These are phyloP conservation scores for Spergularia azorica DNA, from an alignment of 179 eudicot genomes.

Conservation along the genomic window DNA sequence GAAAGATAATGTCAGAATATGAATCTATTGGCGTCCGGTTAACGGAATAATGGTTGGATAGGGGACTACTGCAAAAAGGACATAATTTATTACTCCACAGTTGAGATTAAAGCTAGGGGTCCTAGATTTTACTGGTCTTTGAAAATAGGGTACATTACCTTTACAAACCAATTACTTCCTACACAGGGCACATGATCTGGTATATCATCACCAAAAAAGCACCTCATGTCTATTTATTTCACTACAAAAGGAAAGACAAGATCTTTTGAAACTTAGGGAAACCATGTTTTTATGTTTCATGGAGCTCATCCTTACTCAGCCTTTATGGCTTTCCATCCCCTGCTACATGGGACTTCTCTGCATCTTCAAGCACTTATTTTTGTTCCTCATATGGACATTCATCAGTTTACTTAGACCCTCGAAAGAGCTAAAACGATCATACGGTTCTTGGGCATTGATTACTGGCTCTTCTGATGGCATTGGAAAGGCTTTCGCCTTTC, in stretches of 20 bases:
- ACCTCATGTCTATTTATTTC: too few relatives aligned
- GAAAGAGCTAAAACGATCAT: constrained; percentile 39
- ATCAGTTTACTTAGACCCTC: constrained; percentile 41
- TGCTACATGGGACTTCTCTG: constrained; percentile 42
- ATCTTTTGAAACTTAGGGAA: not conserved
- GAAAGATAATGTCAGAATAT: too few relatives aligned
- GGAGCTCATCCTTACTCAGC: constrained; percentile 8
- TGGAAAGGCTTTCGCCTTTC: constrained; percentile 55
- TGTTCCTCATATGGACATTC: constrained; percentile 44
- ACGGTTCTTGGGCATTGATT: constrained; percentile 64
- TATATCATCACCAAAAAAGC: too few relatives aligned
- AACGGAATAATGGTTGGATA: too few relatives aligned
- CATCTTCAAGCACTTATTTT: constrained; percentile 26
- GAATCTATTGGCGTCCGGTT: too few relatives aligned
- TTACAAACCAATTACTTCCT: not conserved
- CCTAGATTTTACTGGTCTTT: too few relatives aligned
- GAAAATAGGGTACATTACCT: not conserved
- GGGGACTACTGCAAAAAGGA: too few relatives aligned
- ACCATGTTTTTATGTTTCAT: constrained; percentile 8
- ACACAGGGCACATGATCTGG: too few relatives aligned
- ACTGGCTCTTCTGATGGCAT: constrained; percentile 75
- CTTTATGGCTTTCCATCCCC: constrained; percentile 29
- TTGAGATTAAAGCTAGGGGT: too few relatives aligned
- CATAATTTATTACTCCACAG: too few relatives aligned
- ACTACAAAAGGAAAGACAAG: not conserved